Evolutionary conservation across 164 flowering plant genomes (phyloP), one percentile per base, ranked within the genome.

Genomic region (Warburgia ugandensis): DNA sequence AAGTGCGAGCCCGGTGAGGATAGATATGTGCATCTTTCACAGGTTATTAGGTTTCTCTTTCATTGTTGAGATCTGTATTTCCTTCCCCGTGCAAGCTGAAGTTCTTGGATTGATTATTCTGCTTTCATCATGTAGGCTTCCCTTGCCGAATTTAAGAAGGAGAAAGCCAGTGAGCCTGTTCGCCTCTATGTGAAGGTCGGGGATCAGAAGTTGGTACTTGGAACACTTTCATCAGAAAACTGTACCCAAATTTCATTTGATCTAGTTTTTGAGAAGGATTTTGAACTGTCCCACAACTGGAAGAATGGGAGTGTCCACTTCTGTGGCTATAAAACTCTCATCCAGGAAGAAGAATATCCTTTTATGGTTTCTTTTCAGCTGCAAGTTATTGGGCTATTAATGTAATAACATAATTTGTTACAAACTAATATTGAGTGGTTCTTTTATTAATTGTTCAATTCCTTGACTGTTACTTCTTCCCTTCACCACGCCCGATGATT

Each of bases 261-360:
- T 58, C 46, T 88, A 55, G 77, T 85, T 0, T 73, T 88, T 54
- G 85, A 85, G 59, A 73, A 74, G 47, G 85, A 79, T 20, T 85
- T 88, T 74, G 92, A 83, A 64, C 77, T 85, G 9, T 88, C 94
- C 10, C 97, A 83, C 73, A 80, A 73, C 58, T 79, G 81, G 74
- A 85, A 85, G 56, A 53, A 60, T 64, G 90, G 90, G 23, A 85
- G 89, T 44, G 72, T 88, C 11, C 74, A 65, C 76, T 79, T 85
- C 35, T 46, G 63, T 50, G 94, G 97, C 5, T 88, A 81, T 58
- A 68, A 50, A 43, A 25, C 76, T 22, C 20, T 14, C 6, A 17
- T 9, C 11, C 1, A 30, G 3, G 56, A 51, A 1, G 76, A 66
- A 2, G 76, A 66, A 68, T 80, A 69, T 76, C 81, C 76, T 78